Evolutionary conservation across 345 rosid species (phyloP).

Genomic region (Brassica juncea): DNA sequence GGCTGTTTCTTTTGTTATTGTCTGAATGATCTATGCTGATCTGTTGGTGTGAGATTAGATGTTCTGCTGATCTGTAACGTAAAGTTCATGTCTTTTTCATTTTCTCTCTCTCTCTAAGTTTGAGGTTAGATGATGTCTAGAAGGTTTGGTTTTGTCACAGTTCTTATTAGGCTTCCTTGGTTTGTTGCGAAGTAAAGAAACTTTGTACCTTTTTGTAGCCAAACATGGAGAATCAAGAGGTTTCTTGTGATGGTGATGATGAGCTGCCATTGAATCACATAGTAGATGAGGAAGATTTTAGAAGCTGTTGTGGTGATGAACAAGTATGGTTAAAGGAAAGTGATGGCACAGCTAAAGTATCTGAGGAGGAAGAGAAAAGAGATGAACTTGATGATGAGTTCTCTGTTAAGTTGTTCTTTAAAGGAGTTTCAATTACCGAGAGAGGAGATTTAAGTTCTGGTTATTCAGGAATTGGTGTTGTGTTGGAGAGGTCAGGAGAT

Average conservation of each 20-base stretch:
- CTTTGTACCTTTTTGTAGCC: constrained; percentile 29
- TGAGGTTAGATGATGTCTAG: constrained; percentile 5
- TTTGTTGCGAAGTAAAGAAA: constrained; percentile 30
- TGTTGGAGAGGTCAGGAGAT: constrained; percentile 60
- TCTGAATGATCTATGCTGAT: constrained; percentile 36
- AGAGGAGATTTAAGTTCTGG: constrained; percentile 61
- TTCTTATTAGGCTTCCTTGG: not conserved
- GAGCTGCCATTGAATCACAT: constrained; percentile 41
- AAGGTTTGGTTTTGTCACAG: constrained; percentile 14
- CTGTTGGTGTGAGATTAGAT: constrained; percentile 37
- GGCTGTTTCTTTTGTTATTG: constrained; percentile 27
- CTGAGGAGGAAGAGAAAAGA: constrained; percentile 44
- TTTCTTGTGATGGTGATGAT: constrained; percentile 35
- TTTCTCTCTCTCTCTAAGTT: constrained; percentile 12
- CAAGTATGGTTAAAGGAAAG: constrained; percentile 74
- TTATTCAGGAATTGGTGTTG: constrained; percentile 86
- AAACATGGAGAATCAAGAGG: constrained; percentile 56
- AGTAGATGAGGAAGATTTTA: constrained; percentile 84
- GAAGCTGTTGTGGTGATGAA: constrained; percentile 91
- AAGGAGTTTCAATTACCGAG: constrained; percentile 69
- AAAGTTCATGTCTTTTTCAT: constrained; percentile 13
- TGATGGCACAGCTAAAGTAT: constrained; percentile 52
- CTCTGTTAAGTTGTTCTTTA: constrained; percentile 83
- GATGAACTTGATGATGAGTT: constrained; percentile 58
- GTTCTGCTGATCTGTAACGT: constrained; percentile 13